These are phyloP conservation scores for Paspalum notatum DNA, from an alignment of 176 grass and related monocot genomes.

Conservation along the genomic window DNA sequence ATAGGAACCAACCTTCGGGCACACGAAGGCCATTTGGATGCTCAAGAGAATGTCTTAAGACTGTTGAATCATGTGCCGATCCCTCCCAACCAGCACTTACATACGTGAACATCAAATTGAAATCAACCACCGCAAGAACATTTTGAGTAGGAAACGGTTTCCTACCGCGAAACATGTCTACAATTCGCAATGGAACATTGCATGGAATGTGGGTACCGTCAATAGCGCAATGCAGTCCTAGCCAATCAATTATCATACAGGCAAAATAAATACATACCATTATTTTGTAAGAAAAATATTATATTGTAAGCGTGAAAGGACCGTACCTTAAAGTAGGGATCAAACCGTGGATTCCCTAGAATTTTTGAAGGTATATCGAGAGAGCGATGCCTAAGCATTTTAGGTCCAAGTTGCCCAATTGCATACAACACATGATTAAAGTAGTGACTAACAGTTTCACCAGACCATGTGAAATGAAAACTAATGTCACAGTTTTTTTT, in stretches of 20 bases:
- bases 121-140: too few species aligned
- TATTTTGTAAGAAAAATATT: neutral
- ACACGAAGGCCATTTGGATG: too few species aligned
- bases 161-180: neutral
- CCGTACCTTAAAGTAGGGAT: neutral
- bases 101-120: too few species aligned
- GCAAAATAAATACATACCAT: neutral
- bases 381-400: neutral
- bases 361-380: neutral
- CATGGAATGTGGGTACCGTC: neutral
- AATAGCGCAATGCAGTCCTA: neutral
- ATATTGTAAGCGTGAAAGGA: neutral
- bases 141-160: neutral
- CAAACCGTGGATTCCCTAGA: neutral
- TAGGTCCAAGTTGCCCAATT: neutral
- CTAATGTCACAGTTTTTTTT: neutral
- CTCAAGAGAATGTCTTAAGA: too few species aligned
- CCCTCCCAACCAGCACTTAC: too few species aligned
- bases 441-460: neutral
- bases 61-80: too few species aligned
- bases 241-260: neutral
- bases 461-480: neutral
- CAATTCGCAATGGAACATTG: neutral
- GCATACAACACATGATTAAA: too few species aligned
- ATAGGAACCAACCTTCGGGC: too few species aligned